Evolutionary conservation across 495 filamentous ascomycete genomes (phyloP), one percentile per base, ranked within the genome.

Genomic region (Trichoderma virens): DNA sequence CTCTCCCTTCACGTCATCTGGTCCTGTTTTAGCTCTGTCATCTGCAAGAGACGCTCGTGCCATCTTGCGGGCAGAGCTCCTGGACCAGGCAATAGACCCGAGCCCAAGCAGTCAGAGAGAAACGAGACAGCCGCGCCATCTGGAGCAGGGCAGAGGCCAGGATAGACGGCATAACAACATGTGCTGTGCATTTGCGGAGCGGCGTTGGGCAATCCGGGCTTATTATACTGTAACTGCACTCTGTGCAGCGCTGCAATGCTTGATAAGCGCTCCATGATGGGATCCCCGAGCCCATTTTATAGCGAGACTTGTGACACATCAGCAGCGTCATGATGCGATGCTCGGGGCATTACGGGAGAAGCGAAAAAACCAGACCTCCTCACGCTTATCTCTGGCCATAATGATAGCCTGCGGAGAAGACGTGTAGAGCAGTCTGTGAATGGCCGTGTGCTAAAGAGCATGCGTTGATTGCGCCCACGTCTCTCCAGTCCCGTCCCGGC

Each of bases 401-500:
- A 18, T 18, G 8, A 47, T 1, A 2, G 18, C 20, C 43, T 47
- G 16, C 43, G 43, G 43, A 20, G 43, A 5, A 1, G 8, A n/a
- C 18, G n/a, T 8, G n/a, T 13, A 14, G 27, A 13, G 4, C 23
- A 9, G 8, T 11, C 23, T 20, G 51, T 7, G 23, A 56, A 16
- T 27, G 23, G 23, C 28, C 23, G 9, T 56, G 5, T 13, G 2
- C 20, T 56, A 56, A 56, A 56, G 51, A 56, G 51, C 23, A 30
- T 56, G 51, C 51, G 51, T 56, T 56, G 51, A 56, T 56, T 56
- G 51, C 23, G 51, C 51, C 51, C 51, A 56, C 51, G 51, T 56
- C 20, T 56, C 51, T 30, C 51, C 51, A 27, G 27, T 20, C 23
- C 51, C 16, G 43, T 25, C 13, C 9, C 51, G 51, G 51, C 27